Percentiles rank a stretch among this genome's conserved stretches.
Evolutionary conservation across 495 filamentous ascomycete genomes (phyloP).

Genomic region (Darksidea phi): DNA sequence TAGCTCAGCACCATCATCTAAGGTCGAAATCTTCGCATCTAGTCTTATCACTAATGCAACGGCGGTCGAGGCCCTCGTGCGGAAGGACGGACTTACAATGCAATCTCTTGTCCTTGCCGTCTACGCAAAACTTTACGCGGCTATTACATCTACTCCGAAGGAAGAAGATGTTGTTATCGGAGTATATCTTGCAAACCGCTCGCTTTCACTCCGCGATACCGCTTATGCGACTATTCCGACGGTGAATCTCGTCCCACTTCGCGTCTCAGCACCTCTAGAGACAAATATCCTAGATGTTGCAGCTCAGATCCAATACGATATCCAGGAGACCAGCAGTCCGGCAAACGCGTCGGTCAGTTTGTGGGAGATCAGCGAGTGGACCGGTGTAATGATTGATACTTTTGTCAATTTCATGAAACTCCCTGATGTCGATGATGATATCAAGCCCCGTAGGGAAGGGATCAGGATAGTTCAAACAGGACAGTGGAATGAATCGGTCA

Average conservation of each 20-base stretch:
- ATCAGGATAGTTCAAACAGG: conserved; percentile 18
- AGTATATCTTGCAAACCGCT: conserved; percentile 57
- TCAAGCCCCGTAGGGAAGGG: not conserved
- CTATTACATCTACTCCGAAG: conserved; percentile 22
- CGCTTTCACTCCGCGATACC: conserved; percentile 46
- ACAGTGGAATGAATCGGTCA: conserved; percentile 18
- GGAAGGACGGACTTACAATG: conserved; percentile 46
- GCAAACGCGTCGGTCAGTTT: conserved; percentile 46
- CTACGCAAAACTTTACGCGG: conserved; percentile 47
- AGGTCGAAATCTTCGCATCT: conserved; percentile 47
- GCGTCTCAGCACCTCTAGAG: conserved; percentile 38
- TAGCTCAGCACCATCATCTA: not conserved
- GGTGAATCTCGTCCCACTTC: conserved; percentile 55
- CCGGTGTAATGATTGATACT: conserved; percentile 48
- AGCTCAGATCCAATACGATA: conserved; percentile 48
- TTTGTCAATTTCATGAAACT: conserved; percentile 59
- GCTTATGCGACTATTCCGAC: conserved; percentile 48
- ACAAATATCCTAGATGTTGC: conserved; percentile 43
- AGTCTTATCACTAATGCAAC: conserved; percentile 18
- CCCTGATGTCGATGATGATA: conserved; percentile 31
- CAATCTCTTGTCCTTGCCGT: conserved; percentile 54
- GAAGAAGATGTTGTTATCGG: conserved; percentile 50
- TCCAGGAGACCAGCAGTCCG: conserved; percentile 45
- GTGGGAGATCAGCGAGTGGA: conserved; percentile 49
- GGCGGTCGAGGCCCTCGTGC: conserved; percentile 39